Evolutionary conservation across 208 protist species (phyloP).

Genomic region (Trypanosoma scelopori): DNA sequence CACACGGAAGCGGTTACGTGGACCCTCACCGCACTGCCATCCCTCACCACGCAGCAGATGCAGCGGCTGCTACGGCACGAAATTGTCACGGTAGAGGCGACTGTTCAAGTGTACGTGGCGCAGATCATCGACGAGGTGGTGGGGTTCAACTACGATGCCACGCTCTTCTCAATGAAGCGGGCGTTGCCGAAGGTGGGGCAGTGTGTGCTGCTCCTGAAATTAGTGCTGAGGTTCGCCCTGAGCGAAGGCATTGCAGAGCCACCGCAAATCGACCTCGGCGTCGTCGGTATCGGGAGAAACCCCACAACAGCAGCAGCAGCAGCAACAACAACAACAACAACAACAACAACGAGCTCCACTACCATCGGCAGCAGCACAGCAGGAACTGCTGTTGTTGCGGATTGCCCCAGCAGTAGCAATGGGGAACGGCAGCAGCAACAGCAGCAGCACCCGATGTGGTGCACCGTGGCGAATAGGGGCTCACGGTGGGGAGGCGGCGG

Average conservation of each 20-base stretch:
- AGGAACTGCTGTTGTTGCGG: no score
- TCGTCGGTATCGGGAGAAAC: constrained; percentile 24
- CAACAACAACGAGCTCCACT: background rate
- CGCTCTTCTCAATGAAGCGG: constrained; percentile 33
- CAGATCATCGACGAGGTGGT: constrained; percentile 42
- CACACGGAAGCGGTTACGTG: constrained; percentile 47
- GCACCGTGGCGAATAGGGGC: background rate
- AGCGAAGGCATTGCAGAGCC: constrained; percentile 68
- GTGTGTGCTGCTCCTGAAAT: constrained; percentile 42
- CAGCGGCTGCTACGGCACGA: constrained; percentile 41
- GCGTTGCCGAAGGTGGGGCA: constrained; percentile 42
- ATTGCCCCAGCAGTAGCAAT: no score
- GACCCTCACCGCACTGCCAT: constrained; percentile 44
- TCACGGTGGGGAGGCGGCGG: constrained; percentile 16
- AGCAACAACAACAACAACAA: background rate
- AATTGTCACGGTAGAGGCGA: constrained; percentile 41
- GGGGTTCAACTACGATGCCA: constrained; percentile 41
- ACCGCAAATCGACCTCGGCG: constrained; percentile 29
- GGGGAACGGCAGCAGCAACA: background rate
- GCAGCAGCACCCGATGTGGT: background rate
- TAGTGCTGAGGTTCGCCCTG: constrained; percentile 48
- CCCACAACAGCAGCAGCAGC: background rate
- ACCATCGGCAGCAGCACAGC: background rate
- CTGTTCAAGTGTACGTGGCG: constrained; percentile 53
- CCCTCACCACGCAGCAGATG: constrained; percentile 40